Conservation (phyloP, 2,329 filamentous ascomycete species). For the Verticillium longisporum region DNA sequence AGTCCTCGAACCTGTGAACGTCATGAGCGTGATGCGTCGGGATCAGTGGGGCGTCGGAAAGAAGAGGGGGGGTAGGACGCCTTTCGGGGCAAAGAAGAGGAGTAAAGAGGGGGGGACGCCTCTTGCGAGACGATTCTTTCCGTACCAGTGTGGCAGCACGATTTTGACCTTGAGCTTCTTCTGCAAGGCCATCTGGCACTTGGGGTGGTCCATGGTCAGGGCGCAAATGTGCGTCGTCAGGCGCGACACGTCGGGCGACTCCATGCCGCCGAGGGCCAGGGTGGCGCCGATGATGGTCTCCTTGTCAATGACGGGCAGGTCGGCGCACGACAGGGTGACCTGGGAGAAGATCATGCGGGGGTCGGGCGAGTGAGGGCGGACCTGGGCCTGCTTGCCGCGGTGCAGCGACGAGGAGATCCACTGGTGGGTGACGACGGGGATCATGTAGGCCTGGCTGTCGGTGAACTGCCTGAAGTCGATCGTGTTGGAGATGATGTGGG, state of each 20-base stretch:
- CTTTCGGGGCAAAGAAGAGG: too few relatives aligned
- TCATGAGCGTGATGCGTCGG: background rate
- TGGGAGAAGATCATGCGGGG: slow-evolving; percentile 84
- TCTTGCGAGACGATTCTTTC: background rate
- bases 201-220: slow-evolving; percentile 65
- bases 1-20: slow-evolving; percentile 79
- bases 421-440: slow-evolving; percentile 73
- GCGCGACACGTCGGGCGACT: slow-evolving; percentile 63
- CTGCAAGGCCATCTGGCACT: slow-evolving; percentile 54
- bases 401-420: slow-evolving; percentile 72
- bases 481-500: slow-evolving; percentile 60
- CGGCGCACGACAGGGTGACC: slow-evolving; percentile 74
- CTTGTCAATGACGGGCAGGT: slow-evolving; percentile 78
- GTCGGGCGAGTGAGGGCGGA: slow-evolving; percentile 84
- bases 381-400: slow-evolving; percentile 65
- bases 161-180: slow-evolving; percentile 71
- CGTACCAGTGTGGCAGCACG: slow-evolving; percentile 83
- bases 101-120: background rate
- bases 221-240: slow-evolving; percentile 86
- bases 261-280: slow-evolving; percentile 80
- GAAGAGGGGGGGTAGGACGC: too few relatives aligned
- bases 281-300: slow-evolving; percentile 89
- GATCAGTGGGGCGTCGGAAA: too few relatives aligned
- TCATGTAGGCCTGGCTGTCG: slow-evolving; percentile 66
- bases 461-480: slow-evolving; percentile 89